These are phyloP conservation scores for Xanthoceras sorbifolium DNA, from an alignment of 345 rosid species.

Conservation along the genomic window DNA sequence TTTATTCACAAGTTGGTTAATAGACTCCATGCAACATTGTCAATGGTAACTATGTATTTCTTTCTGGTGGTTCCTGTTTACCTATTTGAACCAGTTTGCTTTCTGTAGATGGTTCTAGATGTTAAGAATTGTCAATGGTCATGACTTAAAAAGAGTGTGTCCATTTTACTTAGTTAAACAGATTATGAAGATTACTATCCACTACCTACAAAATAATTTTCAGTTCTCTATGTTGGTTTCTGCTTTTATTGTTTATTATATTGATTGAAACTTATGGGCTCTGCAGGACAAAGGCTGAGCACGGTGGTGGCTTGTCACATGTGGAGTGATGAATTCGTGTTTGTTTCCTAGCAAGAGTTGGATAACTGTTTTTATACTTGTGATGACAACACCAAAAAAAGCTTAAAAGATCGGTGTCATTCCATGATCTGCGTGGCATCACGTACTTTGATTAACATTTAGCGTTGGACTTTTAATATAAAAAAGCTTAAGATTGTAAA, in stretches of 20 bases:
- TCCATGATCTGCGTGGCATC: neutral
- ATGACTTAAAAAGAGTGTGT: neutral
- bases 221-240: neutral
- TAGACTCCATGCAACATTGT: neutral
- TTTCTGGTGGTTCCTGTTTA: neutral
- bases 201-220: neutral
- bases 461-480: neutral
- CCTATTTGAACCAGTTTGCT: neutral
- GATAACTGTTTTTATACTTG: neutral
- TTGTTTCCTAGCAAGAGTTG: neutral
- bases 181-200: neutral
- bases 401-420: neutral
- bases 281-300: slow-evolving; percentile 72
- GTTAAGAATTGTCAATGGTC: neutral
- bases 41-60: neutral
- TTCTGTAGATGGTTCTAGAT: neutral
- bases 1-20: neutral
- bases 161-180: neutral
- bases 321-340: slow-evolving; percentile 52
- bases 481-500: neutral
- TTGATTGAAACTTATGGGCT: slow-evolving; percentile 6
- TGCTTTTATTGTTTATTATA: neutral
- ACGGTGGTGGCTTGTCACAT: slow-evolving; percentile 58
- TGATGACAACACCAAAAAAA: neutral
- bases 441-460: neutral